Conservation (phyloP, 192 early-diverging fungal species). For the Allomyces arbusculus region DNA sequence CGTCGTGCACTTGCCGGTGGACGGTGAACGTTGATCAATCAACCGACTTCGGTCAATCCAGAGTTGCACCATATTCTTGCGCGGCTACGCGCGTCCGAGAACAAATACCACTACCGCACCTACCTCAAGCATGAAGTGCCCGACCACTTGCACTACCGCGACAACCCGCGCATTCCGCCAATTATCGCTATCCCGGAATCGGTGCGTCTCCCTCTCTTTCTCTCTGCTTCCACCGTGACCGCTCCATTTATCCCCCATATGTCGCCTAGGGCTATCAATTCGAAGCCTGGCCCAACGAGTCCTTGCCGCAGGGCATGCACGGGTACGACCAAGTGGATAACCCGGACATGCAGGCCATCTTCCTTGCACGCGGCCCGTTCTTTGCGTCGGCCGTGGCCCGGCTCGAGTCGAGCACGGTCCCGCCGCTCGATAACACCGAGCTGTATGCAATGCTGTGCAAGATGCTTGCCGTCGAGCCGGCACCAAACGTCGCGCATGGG, state of each 20-base stretch:
- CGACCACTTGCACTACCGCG: slow-evolving; percentile 2
- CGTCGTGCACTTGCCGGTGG: too few relatives aligned
- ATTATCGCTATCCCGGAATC: slow-evolving; percentile 1
- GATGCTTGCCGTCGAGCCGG: slow-evolving; percentile 1
- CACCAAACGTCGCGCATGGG: too few relatives aligned
- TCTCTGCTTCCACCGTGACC: neutral
- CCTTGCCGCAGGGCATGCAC: slow-evolving; percentile 3
- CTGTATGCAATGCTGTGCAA: slow-evolving; percentile 2
- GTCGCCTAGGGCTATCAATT: neutral
- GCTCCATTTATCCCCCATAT: neutral
- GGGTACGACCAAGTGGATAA: slow-evolving; percentile 4
- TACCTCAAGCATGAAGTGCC: slow-evolving; percentile 4
- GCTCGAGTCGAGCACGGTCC: neutral
- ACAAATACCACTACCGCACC: neutral
- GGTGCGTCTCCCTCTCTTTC: neutral
- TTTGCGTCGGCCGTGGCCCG: neutral
- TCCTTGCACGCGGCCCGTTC: slow-evolving; percentile 2
- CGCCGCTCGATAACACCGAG: slow-evolving; percentile 3
- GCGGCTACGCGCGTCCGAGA: too few relatives aligned
- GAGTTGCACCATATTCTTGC: too few relatives aligned
- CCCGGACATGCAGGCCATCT: slow-evolving; percentile 3
- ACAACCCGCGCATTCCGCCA: slow-evolving; percentile 6
- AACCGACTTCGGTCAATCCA: too few relatives aligned
- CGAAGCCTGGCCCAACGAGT: neutral
- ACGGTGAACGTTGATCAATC: too few relatives aligned